Evolutionary conservation across 1,284 basidiomycete genomes (phyloP), one percentile per base, ranked within the genome.

Genomic region (Tylopilus sp.): DNA sequence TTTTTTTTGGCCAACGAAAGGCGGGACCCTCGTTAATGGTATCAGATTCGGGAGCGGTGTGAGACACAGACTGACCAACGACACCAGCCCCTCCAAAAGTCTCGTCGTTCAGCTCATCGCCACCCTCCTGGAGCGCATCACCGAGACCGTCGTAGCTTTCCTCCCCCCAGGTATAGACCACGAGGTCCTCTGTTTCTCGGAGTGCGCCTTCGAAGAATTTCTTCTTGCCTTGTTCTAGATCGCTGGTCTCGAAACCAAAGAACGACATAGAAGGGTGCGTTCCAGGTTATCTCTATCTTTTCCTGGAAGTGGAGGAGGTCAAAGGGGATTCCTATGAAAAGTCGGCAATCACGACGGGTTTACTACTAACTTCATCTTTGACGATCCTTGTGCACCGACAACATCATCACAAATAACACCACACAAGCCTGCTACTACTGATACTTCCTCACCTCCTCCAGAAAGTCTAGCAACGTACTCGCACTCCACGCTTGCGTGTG

Each of bases 101-200:
- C 74, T 97, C 93, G 64, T 97, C 92, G 69, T 97, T 97, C 59
- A 93, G 67, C 55, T 94, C 92, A 74, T 97, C 93, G 43, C 84
- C 84, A 33, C 84, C 85, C 68, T 98, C 96, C 59, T 89, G 84
- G 51, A 97, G 78, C 50, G 82, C 82, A 68, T 91, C 88, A 39
- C 88, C 93, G 10, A 95, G 81, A n/a, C 88, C 89, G 70, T 94
- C 91, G 65, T 92, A 92, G 58, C 83, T 85, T 41, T 92, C 91
- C 59, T 89, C 87, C 18, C 89, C 91, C 89, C 90, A 93, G 38
- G 86, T 91, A 71, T 89, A 92, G 44, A 89, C 86, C 5, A 84
- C 81, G 55, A 97, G 76, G 71, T 93, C 84, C 60, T 89, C 92
- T 55, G 81, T 78, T 57, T 81, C 78, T 26, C 76, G 75, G 41